These are phyloP conservation scores for Pugionium dolabratum DNA, from an alignment of 345 rosid genomes.

Conservation along the genomic window DNA sequence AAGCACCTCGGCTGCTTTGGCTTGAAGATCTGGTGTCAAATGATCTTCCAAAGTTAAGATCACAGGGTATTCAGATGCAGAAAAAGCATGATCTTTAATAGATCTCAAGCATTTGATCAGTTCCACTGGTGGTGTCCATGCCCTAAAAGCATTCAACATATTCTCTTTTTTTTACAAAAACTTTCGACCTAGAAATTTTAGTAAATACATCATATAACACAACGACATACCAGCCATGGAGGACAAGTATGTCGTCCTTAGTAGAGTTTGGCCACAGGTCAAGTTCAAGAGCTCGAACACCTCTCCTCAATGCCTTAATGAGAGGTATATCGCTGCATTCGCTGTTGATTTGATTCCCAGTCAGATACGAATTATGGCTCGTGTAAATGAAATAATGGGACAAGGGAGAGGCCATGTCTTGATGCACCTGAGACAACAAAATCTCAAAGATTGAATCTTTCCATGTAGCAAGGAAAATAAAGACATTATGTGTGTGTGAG, in stretches of 20 bases:
- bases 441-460: slow-evolving; percentile 4
- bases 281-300: slow-evolving; percentile 89
- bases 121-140: slow-evolving; percentile 82
- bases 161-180: slow-evolving; percentile 1
- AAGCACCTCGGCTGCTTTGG: slow-evolving; percentile 71
- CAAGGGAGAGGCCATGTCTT: slow-evolving; percentile 83
- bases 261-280: slow-evolving; percentile 94
- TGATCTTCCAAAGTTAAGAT: slow-evolving; percentile 79
- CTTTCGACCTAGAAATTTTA: neutral
- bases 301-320: slow-evolving; percentile 69
- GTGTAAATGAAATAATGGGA: slow-evolving; percentile 88
- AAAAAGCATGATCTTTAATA: slow-evolving; percentile 68
- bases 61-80: slow-evolving; percentile 63
- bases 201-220: slow-evolving; percentile 7
- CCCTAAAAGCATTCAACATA: slow-evolving; percentile 51
- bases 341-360: slow-evolving; percentile 94
- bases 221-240: slow-evolving; percentile 75
- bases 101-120: slow-evolving; percentile 75
- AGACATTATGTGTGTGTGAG: neutral
- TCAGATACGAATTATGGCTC: slow-evolving; percentile 89
- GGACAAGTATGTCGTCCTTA: slow-evolving; percentile 72
- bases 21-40: slow-evolving; percentile 69
- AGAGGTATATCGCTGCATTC: slow-evolving; percentile 94
- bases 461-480: neutral
- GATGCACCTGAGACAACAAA: slow-evolving; percentile 63